Percentiles rank a stretch among this genome's conserved stretches.
Conservation (phyloP, 805 yeast genomes). For the Lipomyces sp. region DNA sequence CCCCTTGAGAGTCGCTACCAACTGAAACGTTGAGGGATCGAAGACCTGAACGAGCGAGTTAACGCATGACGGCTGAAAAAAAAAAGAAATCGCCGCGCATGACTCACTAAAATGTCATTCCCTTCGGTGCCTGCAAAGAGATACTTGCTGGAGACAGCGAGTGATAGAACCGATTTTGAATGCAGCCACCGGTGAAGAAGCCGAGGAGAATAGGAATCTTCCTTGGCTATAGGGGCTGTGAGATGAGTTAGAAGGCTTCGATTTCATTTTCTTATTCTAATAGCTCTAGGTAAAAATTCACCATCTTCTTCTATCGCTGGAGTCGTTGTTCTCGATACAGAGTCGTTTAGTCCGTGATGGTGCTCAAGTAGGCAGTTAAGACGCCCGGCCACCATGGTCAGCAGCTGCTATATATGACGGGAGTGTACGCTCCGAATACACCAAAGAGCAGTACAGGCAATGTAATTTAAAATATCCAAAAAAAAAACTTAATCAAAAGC, state of each 20-base stretch:
- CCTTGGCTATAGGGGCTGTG: too few species aligned
- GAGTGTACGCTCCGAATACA: too few species aligned
- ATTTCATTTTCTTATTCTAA: neutral
- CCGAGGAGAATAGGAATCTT: neutral
- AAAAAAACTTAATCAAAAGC: too few species aligned
- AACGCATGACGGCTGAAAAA: neutral
- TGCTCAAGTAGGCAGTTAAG: too few species aligned
- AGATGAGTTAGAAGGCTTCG: too few species aligned
- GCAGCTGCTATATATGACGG: too few species aligned
- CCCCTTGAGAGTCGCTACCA: conserved; percentile 52
- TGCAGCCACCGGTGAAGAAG: conserved; percentile 75
- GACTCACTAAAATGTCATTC: conserved; percentile 60
- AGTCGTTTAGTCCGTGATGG: too few species aligned
- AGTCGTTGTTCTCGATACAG: neutral
- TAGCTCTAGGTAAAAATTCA: neutral
- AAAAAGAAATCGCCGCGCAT: neutral
- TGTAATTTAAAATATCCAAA: too few species aligned
- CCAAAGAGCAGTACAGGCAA: too few species aligned
- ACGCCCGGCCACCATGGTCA: too few species aligned
- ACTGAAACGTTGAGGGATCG: conserved; percentile 63
- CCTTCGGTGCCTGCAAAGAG: conserved; percentile 90
- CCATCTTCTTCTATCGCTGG: conserved; percentile 7
- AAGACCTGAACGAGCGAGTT: conserved; percentile 33
- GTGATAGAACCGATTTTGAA: conserved; percentile 66
- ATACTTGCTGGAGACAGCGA: conserved; percentile 35